phyloP scores from a whole-genome alignment of 306 rosid species.

The Argentina anserina region DNA sequence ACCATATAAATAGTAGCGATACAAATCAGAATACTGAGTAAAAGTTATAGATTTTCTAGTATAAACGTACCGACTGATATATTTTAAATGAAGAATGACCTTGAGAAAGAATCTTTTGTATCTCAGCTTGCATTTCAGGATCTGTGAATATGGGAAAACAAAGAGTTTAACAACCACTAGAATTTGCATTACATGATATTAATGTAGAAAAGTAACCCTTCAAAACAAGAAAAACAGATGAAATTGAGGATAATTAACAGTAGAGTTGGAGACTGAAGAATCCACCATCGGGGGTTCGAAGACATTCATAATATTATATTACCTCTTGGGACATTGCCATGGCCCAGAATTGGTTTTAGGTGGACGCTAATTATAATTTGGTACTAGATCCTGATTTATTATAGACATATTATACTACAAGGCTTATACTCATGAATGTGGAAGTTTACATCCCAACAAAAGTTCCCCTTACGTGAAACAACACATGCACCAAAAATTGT shows the following conservation, averaged over 20 bases:
- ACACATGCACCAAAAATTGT: background rate
- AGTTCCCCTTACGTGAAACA: background rate
- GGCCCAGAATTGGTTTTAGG: background rate
- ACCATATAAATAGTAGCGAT: slow-evolving; percentile 4
- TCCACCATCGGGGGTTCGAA: background rate
- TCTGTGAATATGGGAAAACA: slow-evolving; percentile 50
- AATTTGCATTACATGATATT: background rate
- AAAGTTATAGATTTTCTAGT: slow-evolving; percentile 24
- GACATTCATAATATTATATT: background rate
- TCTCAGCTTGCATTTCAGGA: slow-evolving; percentile 67
- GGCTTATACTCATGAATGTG: background rate
- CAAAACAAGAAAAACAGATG: background rate
- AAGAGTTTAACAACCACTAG: slow-evolving; percentile 6
- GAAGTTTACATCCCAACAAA: background rate
- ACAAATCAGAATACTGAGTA: slow-evolving; percentile 18
- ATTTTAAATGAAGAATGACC: slow-evolving; percentile 82
- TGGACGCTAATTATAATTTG: background rate
- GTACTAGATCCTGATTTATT: background rate
- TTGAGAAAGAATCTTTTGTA: slow-evolving; percentile 57
- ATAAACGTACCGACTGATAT: slow-evolving; percentile 58
- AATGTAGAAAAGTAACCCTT: background rate
- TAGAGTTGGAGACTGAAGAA: background rate
- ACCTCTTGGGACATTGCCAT: background rate
- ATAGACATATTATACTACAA: background rate
- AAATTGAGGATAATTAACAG: background rate